Conservation (phyloP, 495 filamentous ascomycete species). For the Diplogelasinospora grovesii region DNA sequence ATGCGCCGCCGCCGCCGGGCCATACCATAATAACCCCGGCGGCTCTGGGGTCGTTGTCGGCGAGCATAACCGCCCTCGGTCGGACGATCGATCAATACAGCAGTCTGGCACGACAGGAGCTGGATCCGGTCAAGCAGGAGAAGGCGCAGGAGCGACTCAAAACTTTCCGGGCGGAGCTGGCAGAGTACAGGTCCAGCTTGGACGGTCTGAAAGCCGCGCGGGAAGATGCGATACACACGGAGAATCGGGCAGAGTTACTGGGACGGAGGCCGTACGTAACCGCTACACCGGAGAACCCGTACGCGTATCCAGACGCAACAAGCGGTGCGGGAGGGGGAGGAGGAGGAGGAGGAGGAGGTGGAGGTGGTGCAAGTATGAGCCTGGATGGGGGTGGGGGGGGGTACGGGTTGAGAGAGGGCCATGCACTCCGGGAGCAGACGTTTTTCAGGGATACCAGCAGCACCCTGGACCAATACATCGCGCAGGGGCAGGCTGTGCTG, state of each 20-base stretch:
- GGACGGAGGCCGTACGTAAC: slow-evolving; percentile 83
- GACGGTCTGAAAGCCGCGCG: slow-evolving; percentile 66
- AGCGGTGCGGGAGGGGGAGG: slow-evolving; percentile 21
- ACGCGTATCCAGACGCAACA: slow-evolving; percentile 47
- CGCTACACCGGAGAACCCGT: slow-evolving; percentile 91
- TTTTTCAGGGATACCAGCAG: slow-evolving; percentile 75
- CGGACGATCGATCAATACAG: slow-evolving; percentile 94
- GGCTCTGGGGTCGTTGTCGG: slow-evolving; percentile 48
- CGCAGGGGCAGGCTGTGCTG: slow-evolving; percentile 81
- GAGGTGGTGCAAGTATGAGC: no score
- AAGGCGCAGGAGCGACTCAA: slow-evolving; percentile 82
- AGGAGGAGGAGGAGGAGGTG: slow-evolving; percentile 13
- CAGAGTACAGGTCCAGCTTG: slow-evolving; percentile 70
- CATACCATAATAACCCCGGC: slow-evolving; percentile 45
- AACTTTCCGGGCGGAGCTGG: slow-evolving; percentile 76
- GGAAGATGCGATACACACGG: slow-evolving; percentile 66
- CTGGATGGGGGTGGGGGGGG: slow-evolving; percentile 47
- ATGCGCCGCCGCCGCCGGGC: slow-evolving; percentile 41
- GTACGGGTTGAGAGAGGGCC: slow-evolving; percentile 64
- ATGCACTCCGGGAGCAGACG: slow-evolving; percentile 83
- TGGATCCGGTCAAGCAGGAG: slow-evolving; percentile 78
- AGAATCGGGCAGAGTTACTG: slow-evolving; percentile 76
- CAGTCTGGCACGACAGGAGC: slow-evolving; percentile 74
- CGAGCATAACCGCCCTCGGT: slow-evolving; percentile 79
- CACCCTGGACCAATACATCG: slow-evolving; percentile 89